Evolutionary conservation across 768 basidiomycete species (phyloP), one percentile per base, ranked within the genome.

Genomic region (Ephemerocybe angulata): DNA sequence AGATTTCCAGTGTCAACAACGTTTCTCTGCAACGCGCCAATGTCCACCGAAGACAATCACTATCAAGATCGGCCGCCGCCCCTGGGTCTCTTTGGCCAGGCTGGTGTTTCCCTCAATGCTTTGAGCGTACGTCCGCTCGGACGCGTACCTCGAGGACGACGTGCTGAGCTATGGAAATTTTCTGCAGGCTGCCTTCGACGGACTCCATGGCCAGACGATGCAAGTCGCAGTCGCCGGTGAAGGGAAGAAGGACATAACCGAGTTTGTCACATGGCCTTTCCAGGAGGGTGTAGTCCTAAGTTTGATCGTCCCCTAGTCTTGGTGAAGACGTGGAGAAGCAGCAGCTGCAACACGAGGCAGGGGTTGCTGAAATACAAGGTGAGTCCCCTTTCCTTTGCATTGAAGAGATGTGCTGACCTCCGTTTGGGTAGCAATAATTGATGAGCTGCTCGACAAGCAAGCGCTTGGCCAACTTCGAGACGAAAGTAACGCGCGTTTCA

Each of bases 351-450:
- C 76, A 82, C 50, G 66, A 70, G 27, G 69, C 76, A 5, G 75
- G 75, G 4, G 69, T 79, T 6, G 63, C 72, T 11, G 81, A 83
- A 53, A 78, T 86, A 46, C 73, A 81, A 64, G 63, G 83, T 78
- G 52, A 51, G 71, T 60, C 29, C 11, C 33, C 7, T 55, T 19
- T 44, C 24, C 13, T 37, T 51, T 19, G 11, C 27, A 19, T 28
- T 48, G n/a, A 53, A 15, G 31, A 7, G 11, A 24, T 3, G n/a
- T n/a, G 15, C 33, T 48, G 29, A 53, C 35, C 29, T 25, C 28
- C 33, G 15, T 30, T 35, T 50, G 17, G 38, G 6, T 61, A 84
- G 82, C 65, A 21, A 73, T 84, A 28, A 69, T 83, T 38, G 66
- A 79, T 46, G 70, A 79, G 13, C 68, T 78, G 13, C 63, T 83